phyloP scores from a whole-genome alignment of 1,139 yeast genomes.

The Kazachstania sp. region DNA sequence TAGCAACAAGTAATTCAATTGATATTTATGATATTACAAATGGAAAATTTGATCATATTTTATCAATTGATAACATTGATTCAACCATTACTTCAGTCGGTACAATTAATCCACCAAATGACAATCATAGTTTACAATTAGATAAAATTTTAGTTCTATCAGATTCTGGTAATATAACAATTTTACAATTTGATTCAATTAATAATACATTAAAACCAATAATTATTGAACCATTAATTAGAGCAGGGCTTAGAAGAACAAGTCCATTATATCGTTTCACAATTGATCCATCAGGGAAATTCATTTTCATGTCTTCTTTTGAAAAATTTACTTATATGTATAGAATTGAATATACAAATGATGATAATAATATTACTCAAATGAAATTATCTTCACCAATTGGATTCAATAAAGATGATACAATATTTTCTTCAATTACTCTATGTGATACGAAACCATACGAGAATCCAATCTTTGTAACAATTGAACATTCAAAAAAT shows the following conservation, averaged over 20 bases:
- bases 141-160: conserved; percentile 36
- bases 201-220: background rate
- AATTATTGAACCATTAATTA: conserved; percentile 57
- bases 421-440: conserved; percentile 46
- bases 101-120: background rate
- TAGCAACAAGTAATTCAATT: conserved; percentile 28
- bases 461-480: conserved; percentile 51
- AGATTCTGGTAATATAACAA: conserved; percentile 68
- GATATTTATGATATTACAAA: conserved; percentile 38
- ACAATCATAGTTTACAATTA: background rate
- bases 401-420: conserved; percentile 48
- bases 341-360: conserved; percentile 30
- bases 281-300: conserved; percentile 66
- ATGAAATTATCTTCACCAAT: conserved; percentile 54
- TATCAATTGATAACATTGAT: background rate
- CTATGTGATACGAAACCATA: conserved; percentile 61
- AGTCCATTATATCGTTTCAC: conserved; percentile 74
- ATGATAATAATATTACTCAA: conserved; percentile 34
- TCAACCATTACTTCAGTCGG: conserved; percentile 50
- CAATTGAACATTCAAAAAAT: background rate
- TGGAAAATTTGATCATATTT: conserved; percentile 41
- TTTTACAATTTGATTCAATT: conserved; percentile 24
- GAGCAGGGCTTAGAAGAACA: conserved; percentile 65
- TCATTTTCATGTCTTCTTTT: conserved; percentile 60
- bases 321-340: conserved; percentile 68